Base-by-base conservation (phyloP, 371 early-diverging fungal species). In the Gilbertella persicaria region DNA sequence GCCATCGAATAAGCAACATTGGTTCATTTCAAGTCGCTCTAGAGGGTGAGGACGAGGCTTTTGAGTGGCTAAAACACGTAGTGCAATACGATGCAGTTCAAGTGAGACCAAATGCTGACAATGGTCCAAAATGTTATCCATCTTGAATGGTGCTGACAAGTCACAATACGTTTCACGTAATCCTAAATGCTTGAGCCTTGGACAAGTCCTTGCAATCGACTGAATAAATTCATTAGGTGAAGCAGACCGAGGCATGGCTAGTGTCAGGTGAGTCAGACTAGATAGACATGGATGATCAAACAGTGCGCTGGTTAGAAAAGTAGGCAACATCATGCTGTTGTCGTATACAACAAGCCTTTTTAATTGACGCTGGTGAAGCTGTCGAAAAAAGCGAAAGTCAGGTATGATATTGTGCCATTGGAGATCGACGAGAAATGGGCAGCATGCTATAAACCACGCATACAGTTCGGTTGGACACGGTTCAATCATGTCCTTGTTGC, bases 1-100 rank as follows among this genome's bases (percentile, higher is more conserved):
- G 1, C 58, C 58, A 16, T 57, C 45, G 33, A 57, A 57, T 8
- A 51, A 57, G 6, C 45, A 50, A 19, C 58, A 57, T 24, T 57
- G 51, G 2, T 50, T 40, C 58, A 57, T 57, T 12, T 20, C 21
- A 17, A 57, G 26, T 3, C 38, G 29, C 38, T 30, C 14, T 6
- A 57, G 14, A 19, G 58, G 58, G 13, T 50, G 50, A 12, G 30
- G 9, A 1, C 4, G 30, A 12, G 4, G 28, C 5, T 41, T 36
- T 29, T 21, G 23, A 8, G 19, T 21, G 26, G 42, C 47, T 1
- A 51, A 57, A 13, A 57, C 51, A 4, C 58, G 58, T n/a, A 57
- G 45, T 3, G 45, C 58, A 17, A 57, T 50, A 33, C 33, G 45
- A 23, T 50, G 33, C 23, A 57, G 20, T 39, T 43, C 28, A 6